These are phyloP conservation scores for Colletotrichum sp. DNA, from an alignment of 2,329 filamentous ascomycete genomes.

Conservation along the genomic window DNA sequence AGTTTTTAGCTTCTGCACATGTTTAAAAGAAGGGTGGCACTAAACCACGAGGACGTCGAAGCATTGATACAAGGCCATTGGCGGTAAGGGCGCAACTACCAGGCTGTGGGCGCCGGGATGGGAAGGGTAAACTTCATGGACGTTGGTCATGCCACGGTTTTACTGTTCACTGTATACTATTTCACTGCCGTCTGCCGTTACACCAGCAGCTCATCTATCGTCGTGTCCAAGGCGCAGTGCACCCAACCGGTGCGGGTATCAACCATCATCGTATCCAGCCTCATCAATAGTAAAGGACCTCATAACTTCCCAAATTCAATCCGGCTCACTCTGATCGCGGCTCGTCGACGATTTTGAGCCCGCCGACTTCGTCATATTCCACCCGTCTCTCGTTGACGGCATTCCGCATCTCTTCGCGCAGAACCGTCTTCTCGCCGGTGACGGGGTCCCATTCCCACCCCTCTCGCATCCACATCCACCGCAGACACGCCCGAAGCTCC, in stretches of 20 bases:
- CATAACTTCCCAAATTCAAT: not conserved
- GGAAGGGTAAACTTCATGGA: not conserved
- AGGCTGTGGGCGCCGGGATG: not conserved
- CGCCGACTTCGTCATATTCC: conserved; percentile 56
- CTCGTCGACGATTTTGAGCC: conserved; percentile 42
- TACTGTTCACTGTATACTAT: not conserved
- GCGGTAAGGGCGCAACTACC: not conserved
- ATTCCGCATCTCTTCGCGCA: conserved; percentile 56
- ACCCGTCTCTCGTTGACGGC: conserved; percentile 65
- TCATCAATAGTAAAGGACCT: not conserved
- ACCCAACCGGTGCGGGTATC: conserved; percentile 14
- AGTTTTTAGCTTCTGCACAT: not conserved
- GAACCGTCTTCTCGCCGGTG: conserved; percentile 66
- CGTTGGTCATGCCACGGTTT: not conserved
- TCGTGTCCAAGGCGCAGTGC: not conserved
- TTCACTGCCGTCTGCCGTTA: not conserved
- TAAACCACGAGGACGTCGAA: not conserved
- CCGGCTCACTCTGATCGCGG: not conserved
- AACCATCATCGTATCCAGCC: not conserved
- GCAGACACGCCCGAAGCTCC: conserved; percentile 83
- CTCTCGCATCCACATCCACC: conserved; percentile 92
- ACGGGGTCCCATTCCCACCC: conserved; percentile 81
- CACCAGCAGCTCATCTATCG: not conserved
- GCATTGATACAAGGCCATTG: not conserved
- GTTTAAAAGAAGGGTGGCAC: not conserved